Evolutionary conservation across 495 filamentous ascomycete genomes (phyloP), one percentile per base, ranked within the genome.

Genomic region (Podospora sp.): DNA sequence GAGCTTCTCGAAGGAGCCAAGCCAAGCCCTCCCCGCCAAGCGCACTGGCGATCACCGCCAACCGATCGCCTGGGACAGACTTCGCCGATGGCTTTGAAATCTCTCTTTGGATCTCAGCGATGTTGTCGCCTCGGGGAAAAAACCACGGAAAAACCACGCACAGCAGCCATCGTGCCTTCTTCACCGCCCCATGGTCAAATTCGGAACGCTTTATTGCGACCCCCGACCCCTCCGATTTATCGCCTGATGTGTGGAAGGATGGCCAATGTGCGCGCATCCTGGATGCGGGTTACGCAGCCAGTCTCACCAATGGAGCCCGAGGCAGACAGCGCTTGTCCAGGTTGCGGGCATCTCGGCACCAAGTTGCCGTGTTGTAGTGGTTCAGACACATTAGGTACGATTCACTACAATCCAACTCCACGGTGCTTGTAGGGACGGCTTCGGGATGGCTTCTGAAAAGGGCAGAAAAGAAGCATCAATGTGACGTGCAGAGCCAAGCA

Each of bases 401-500:
- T 2, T 12, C 12, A 2, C 16, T 46, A 46, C 40, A 46, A 46
- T 46, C 16, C 14, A 46, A 14, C 29, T 8, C 8, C 29, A 33
- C 40, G 52, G 25, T 22, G 52, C 14, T 22, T 22, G 52, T 55
- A 6, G n/a, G 2, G 9, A 24, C 14, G 49, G 29, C 29, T 33
- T 26, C 52, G 52, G 52, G 52, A 55, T 22, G 52, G 40, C 40
- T 46, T 46, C 40, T 46, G 6, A 55, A 16, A 26, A 26, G 24
- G 21, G 21, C 50, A 18, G 14, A 35, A 35, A 46, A 22, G 18
- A 26, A 60, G 49, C 35, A 63, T 60, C 26, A 56, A 65, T 18
- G 63, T 69, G 62, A 58, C 68, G 64, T 64, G 63, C 57, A 63
- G 52, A 46, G 68, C 68, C 68, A 69, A 69, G 68, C 33, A 63